Evolutionary conservation across 106 monocot species (phyloP).

Genomic region (Apostasia ramifera): DNA sequence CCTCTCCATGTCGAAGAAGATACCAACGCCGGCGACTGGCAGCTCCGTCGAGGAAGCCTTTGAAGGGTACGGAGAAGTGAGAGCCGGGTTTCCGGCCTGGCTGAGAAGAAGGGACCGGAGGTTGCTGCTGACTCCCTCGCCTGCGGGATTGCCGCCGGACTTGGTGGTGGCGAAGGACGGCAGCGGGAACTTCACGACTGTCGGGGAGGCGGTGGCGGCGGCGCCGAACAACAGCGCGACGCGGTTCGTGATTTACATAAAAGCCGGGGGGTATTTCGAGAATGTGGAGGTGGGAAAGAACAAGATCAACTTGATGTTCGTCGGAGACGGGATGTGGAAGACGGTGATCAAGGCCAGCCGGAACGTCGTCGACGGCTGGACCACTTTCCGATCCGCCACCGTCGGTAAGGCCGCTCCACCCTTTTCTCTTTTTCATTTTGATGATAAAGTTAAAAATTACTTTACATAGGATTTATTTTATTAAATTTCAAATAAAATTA

Average conservation of each 20-base stretch:
- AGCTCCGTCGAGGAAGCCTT: conserved; percentile 9
- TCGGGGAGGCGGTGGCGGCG: conserved; percentile 34
- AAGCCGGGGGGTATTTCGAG: conserved; percentile 44
- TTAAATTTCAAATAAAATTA: too few species aligned
- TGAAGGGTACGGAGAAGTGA: conserved; percentile 21
- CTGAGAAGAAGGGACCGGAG: background rate
- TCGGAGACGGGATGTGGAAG: conserved; percentile 44
- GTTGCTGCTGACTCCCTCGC: conserved; percentile 2
- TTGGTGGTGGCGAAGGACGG: conserved; percentile 50
- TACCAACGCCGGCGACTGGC: background rate
- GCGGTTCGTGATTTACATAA: conserved; percentile 41
- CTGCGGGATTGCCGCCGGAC: conserved; percentile 1
- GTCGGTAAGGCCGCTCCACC: conserved; percentile 5
- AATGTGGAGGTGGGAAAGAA: conserved; percentile 35
- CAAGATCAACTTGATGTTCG: conserved; percentile 42
- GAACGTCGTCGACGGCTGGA: conserved; percentile 35
- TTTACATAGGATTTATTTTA: too few species aligned
- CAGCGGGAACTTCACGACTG: conserved; percentile 41
- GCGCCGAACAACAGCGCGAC: conserved; percentile 26
- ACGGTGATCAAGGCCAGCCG: conserved; percentile 39
- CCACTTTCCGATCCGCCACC: conserved; percentile 46
- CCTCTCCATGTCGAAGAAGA: conserved; percentile 24
- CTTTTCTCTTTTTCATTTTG: background rate
- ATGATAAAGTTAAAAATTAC: too few species aligned
- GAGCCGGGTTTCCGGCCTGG: conserved; percentile 21